A percentile compares a stretch with the other conserved stretches of the same genome.
phyloP scores from a whole-genome alignment of 768 basidiomycete species.

The Termitomyces sp. region DNA sequence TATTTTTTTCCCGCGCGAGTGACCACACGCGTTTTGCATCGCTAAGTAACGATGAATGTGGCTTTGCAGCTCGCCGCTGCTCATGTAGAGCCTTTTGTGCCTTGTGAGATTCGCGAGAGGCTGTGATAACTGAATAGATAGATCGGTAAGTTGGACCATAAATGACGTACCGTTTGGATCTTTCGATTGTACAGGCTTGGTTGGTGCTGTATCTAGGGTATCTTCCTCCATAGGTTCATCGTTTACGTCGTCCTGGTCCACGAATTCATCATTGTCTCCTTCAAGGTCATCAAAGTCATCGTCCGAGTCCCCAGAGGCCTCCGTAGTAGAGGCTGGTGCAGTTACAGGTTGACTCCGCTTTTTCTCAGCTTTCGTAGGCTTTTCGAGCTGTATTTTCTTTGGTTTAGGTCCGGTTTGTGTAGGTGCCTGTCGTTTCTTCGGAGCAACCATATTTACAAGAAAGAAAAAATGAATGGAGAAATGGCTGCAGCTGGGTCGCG shows the following conservation, averaged over 20 bases:
- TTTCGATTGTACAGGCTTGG: constrained; percentile 32
- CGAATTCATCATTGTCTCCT: constrained; percentile 29
- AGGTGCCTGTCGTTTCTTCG: constrained; percentile 50
- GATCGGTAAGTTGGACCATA: constrained; percentile 1
- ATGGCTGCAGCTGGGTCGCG: neutral
- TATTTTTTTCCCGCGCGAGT: constrained; percentile 68
- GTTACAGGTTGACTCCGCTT: constrained; percentile 62
- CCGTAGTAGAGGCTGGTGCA: constrained; percentile 29
- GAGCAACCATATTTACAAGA: constrained; percentile 34
- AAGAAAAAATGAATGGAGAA: neutral
- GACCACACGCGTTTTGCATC: constrained; percentile 81
- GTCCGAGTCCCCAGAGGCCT: constrained; percentile 38
- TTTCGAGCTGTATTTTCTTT: constrained; percentile 54
- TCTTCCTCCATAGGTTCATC: constrained; percentile 32
- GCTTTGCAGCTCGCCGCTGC: constrained; percentile 75
- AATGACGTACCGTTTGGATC: constrained; percentile 58
- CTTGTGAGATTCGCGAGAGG: constrained; percentile 67
- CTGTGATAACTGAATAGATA: constrained; percentile 30
- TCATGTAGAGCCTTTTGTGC: constrained; percentile 64
- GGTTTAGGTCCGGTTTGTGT: constrained; percentile 45
- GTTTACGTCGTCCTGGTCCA: constrained; percentile 34
- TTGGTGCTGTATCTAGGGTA: constrained; percentile 23
- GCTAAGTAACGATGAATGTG: constrained; percentile 65
- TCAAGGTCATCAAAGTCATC: constrained; percentile 38
- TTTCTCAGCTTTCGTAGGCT: constrained; percentile 20